Base-by-base conservation (phyloP, 495 filamentous ascomycete genomes). In the Hypoxylon perforatum region DNA sequence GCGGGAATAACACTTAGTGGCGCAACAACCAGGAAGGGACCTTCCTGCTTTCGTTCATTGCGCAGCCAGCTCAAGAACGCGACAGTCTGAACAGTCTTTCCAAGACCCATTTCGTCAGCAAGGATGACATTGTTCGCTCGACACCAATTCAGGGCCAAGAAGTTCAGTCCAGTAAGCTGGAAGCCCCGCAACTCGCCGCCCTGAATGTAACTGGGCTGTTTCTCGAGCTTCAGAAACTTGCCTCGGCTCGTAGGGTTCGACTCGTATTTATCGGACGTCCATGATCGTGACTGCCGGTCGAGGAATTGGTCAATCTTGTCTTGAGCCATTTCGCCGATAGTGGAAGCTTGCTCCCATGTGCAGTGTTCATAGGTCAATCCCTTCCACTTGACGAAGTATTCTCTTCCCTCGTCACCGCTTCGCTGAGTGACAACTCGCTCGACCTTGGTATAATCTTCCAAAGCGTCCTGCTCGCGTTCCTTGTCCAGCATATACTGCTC, bases 81-180 rank as follows among this genome's bases (percentile, higher is more conserved):
- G 18, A 99, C 93, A 1, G 94, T 97, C 77, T 99, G 95, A 2
- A 99, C 94, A 0, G 95, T 99, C 81, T 99, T 99, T 21, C 95
- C 95, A 23, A 99, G 82, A 56, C 95, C 95, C 95, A 99, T 99
- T 74, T 99, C 95, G 68, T 99, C 95, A 11, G 95, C 95, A 12
- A 99, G 83, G 52, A 99, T 97, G 64, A 97, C 94, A 70, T 97
- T 98, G 68, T 92, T 91, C 42, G 87, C 88, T 63, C 88, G 88
- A 42, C 90, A 91, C 95, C 95, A 99, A 74, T 97, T 96, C 71
- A 93, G 92, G 38, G 92, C 92, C 56, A 99, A 79, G 78, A 96
- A 98, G 78, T 97, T 97, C 50, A 99, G 76, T 4, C 95, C 95
- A 44, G 91, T 92, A 67, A 97, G 83, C 77, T 99, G 95, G 74